Conservation (phyloP, 768 basidiomycete genomes). For the Rhizopogon vinicolor region DNA sequence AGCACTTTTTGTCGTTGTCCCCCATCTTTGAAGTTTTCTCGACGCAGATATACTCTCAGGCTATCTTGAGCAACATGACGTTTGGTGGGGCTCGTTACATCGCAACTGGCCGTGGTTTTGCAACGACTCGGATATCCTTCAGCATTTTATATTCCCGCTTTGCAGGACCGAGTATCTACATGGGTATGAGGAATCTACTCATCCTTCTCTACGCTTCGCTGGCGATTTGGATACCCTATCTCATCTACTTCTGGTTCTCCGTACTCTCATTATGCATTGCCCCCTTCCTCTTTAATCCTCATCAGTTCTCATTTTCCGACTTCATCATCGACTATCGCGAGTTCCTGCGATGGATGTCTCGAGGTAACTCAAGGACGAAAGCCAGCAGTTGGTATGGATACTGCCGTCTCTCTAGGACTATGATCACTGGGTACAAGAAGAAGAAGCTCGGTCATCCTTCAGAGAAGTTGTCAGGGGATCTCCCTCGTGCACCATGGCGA, state of each 20-base stretch:
- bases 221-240: conserved; percentile 88
- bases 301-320: conserved; percentile 96
- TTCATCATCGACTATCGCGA: conserved; percentile 99
- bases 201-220: conserved; percentile 89
- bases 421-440: conserved; percentile 99
- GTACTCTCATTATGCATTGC: conserved; percentile 93
- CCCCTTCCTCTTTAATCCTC: conserved; percentile 99
- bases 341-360: conserved; percentile 98
- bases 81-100: conserved; percentile 99
- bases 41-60: conserved; percentile 96
- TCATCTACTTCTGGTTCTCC: conserved; percentile 99
- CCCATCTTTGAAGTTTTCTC: conserved; percentile 99
- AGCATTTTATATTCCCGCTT: conserved; percentile 97
- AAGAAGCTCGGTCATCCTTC: conserved; percentile 97
- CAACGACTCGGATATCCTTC: conserved; percentile 94
- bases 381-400: conserved; percentile 99
- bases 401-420: conserved; percentile 93
- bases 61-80: conserved; percentile 93
- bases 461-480: conserved; percentile 93
- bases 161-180: conserved; percentile 98
- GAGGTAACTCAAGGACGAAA: conserved; percentile 94
- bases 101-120: conserved; percentile 98
- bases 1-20: conserved; percentile 95
- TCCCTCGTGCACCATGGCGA: conserved; percentile 86
- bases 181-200: conserved; percentile 93